Evolutionary conservation across 2,329 filamentous ascomycete genomes (phyloP), one percentile per base, ranked within the genome.

Genomic region (Shiraia sp.): DNA sequence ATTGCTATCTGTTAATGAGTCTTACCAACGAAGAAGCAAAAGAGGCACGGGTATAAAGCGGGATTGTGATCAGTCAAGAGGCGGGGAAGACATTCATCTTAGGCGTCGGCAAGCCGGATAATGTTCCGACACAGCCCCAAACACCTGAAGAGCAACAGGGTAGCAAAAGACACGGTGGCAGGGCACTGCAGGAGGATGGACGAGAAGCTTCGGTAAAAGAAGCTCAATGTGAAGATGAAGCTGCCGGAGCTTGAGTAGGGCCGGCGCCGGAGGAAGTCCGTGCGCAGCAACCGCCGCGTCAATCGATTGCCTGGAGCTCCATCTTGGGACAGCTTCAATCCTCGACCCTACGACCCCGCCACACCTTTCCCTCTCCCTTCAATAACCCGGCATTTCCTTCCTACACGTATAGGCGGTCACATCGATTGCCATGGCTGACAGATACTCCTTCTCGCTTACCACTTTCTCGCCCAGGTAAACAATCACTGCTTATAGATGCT

Each of bases 371-470:
- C 39, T 19, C 34, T 43, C 32, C 30, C 10, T 29, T 12, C 27
- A 33, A 42, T 35, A 40, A 34, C 32, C 15, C 4, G 19, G 22
- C 37, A 17, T 15, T 25, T 36, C 13, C 38, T 17, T 27, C 41
- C 22, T 35, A 38, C 31, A 22, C 8, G 40, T 19, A 19, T 7
- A 23, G 27, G 10, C 36, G 26, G 33, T 26, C 38, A 35, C 36
- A 33, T 30, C 47, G 28, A 28, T 51, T 58, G 55, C 58, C 70
- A 99, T 99, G 92, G 92, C 93, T 68, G 93, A 99, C 76, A 83
- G 93, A 79, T 99, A 99, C 76, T 96, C 92, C 41, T 99, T 99
- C 85, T 99, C 93, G 47, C 82, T 99, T 71, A 99, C 93, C 54
- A 99, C 93, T 55, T 99, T 99, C 86, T 97, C 93, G 68, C 93